phyloP scores from a whole-genome alignment of 129 eudicot genomes.

The Ambrosia trifida region DNA sequence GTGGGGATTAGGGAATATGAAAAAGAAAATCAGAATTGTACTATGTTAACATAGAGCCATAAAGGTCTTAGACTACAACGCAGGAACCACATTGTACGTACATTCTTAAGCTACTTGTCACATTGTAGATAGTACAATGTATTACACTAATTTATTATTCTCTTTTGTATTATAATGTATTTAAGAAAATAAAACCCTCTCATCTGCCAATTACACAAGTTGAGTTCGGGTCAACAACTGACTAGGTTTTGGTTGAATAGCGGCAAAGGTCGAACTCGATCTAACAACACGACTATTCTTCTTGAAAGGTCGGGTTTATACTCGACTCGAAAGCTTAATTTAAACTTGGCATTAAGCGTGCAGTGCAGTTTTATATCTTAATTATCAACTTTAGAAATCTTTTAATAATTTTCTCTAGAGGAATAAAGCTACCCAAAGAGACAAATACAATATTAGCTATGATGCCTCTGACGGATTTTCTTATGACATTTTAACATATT shows the following conservation, averaged over 20 bases:
- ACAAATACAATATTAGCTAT: slow-evolving; percentile 22
- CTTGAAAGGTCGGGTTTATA: no score
- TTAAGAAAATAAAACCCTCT: no score
- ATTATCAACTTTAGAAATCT: background rate
- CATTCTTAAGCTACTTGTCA: background rate
- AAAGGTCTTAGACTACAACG: background rate
- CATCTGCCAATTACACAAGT: no score
- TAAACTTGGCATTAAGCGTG: no score
- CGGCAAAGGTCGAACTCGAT: no score
- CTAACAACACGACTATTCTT: no score
- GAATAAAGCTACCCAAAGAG: slow-evolving; percentile 22
- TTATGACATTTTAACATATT: slow-evolving; percentile 28
- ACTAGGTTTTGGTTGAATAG: no score
- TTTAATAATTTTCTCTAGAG: background rate
- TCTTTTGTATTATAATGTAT: background rate
- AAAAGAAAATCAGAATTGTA: no score
- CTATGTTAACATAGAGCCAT: no score
- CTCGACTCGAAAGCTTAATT: no score
- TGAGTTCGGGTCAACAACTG: no score
- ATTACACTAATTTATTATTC: background rate
- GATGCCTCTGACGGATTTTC: slow-evolving; percentile 35
- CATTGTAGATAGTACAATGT: background rate
- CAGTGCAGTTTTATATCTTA: background rate
- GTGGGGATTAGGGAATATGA: no score
- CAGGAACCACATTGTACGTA: background rate